Base-by-base conservation (phyloP, 805 yeast genomes). In the Ogataea haglerorum region DNA sequence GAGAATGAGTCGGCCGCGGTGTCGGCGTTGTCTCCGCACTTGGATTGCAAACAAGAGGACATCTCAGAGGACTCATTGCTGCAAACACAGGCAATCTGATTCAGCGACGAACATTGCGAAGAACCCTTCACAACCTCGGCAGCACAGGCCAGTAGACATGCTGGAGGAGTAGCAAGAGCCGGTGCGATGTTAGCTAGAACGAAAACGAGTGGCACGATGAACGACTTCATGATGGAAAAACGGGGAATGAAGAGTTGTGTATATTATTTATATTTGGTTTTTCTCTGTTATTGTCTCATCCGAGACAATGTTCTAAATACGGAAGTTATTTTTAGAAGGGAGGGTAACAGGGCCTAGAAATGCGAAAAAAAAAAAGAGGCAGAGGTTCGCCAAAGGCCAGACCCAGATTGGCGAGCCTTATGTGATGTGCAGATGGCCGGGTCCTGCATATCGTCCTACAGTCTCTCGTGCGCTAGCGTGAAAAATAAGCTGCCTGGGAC, bases 61-160 rank as follows among this genome's bases (percentile, higher is more conserved):
- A 88, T 65, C 30, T 73, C 66, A 45, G 65, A 43, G 49, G 73
- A 65, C 53, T 84, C 78, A 40, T 69, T 68, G 30, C 72, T 62
- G 65, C 95, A 85, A 54, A 85, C 65, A 71, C 95, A 88, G 30
- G 67, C 54, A 51, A 86, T 69, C 57, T 84, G 78, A 61, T 75
- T 76, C 61, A 87, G 62, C 42, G 80, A 69, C 44, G 67, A 52
- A 65, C 93, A 85, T 34, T 67, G 45, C 30, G 76, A 64, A 12
- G 80, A 72, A 5, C 53, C 47, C 60, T 75, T 75, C 47, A 74
- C 70, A 41, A 84, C 90, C 56, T 77, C 73, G 42, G 87, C 75
- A 44, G 85, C 91, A 76, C 96, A 88, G 29, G 95, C 95, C 62
- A 89, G 72, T 51, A 89, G 68, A 72, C 96, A 89, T 27, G 96